Base-by-base conservation (phyloP, 1,139 yeast genomes). In the Lodderomyces elongisporus region DNA sequence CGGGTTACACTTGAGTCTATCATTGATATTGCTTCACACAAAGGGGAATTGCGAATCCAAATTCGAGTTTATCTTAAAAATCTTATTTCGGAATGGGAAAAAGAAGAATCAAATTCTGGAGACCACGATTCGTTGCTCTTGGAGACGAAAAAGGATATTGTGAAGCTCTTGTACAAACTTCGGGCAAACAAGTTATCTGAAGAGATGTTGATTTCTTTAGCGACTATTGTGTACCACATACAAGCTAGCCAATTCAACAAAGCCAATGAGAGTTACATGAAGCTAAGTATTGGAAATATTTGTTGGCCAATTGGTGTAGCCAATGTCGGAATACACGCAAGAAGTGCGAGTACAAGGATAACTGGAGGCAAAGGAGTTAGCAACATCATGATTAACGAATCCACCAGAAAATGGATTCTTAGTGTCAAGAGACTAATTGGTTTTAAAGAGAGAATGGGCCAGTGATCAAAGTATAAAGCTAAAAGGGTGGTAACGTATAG, bases 221-320 rank as follows among this genome's bases (percentile, higher is more conserved):
- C 79, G 2, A 79, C 87, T 0, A 71, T 83, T 2, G 48, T 81
- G 5, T 67, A 71, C 48, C 69, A 80, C 46, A 34, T 84, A 14
- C 95, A 87, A 54, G 52, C 58, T 8, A 51, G 58, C 13, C 67
- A 80, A 24, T 79, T 55, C 46, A 57, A 61, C 25, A 62, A 62
- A 34, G 89, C 95, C 4, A 74, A 75, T 40, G 85, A 83, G 46
- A 67, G 79, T 25, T 87, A 87, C 51, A 64, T 85, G 68, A 74
- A 81, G 43, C 60, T 87, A 42, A 81, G 93, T 49, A 79, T 87
- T 22, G 96, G 96, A 1, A 85, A 85, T 45, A 87, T 84, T 2
- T 91, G 94, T 2, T 87, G 95, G 95, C 96, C 96, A 2, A 83
- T 87, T 42, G 96, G 96, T 24, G 85, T 87, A 8, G 66, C 78